A percentile compares a stretch with the other conserved stretches of the same genome.
These are phyloP conservation scores for Cordyceps cicadae DNA, from an alignment of 2,329 filamentous ascomycete genomes.

Conservation along the genomic window DNA sequence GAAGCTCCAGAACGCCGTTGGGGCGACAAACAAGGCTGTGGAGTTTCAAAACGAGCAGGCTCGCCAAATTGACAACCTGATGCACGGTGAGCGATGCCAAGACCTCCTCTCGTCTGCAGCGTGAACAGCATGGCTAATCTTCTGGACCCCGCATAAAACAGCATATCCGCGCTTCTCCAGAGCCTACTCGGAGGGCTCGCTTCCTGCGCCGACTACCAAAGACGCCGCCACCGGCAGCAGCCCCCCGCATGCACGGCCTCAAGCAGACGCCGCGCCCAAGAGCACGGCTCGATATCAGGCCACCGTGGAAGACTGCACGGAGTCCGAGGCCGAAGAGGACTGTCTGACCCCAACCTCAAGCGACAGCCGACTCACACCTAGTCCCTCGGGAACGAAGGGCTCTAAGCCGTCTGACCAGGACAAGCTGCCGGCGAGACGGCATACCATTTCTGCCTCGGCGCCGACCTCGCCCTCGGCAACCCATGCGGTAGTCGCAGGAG, in stretches of 20 bases:
- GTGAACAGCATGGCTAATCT: too few species aligned
- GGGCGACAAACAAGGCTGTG: not conserved
- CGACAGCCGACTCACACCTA: too few species aligned
- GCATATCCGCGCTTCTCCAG: not conserved
- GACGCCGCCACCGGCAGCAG: not conserved
- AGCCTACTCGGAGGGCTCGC: conserved; percentile 1
- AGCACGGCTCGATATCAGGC: conserved; percentile 1
- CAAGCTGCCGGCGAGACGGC: not conserved
- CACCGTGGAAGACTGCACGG: conserved; percentile 7
- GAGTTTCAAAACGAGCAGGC: not conserved
- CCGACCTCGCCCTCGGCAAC: not conserved
- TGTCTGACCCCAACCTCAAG: not conserved
- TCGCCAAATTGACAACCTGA: not conserved
- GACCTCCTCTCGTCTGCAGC: too few species aligned
- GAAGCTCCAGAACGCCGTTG: not conserved
- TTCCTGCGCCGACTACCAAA: not conserved
- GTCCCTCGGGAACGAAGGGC: not conserved
- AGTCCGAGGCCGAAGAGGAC: not conserved
- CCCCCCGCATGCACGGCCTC: not conserved
- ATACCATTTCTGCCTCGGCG: not conserved
- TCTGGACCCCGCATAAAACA: not conserved
- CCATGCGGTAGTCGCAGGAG: not conserved
- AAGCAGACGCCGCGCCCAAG: not conserved
- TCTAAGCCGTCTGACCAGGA: not conserved
- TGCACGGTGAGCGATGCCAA: not conserved